These are phyloP conservation scores for Globisporangium parvum DNA, from an alignment of 352 stramenopile genomes.

Conservation along the genomic window DNA sequence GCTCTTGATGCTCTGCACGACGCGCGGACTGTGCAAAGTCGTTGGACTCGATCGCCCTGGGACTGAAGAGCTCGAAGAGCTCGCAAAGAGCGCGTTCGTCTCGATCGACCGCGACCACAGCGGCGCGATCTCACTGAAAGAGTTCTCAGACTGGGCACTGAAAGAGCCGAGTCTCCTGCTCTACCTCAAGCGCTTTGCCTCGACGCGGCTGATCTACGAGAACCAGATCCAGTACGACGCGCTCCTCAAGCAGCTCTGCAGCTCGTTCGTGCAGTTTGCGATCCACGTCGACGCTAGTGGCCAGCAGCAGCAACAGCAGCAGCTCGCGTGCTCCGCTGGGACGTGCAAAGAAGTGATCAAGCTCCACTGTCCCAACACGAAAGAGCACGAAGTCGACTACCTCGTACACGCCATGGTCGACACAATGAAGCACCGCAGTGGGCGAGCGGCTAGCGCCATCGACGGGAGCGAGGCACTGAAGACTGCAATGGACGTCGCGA, in stretches of 20 bases:
- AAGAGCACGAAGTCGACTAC: conserved; percentile 31
- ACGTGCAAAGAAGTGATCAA: conserved; percentile 41
- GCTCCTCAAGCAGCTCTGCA: conserved; percentile 45
- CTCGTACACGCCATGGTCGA: conserved; percentile 44
- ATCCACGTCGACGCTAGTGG: conserved; percentile 2
- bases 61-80: conserved; percentile 40
- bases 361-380: conserved; percentile 24
- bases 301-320: conserved; percentile 10
- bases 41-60: conserved; percentile 48
- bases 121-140: conserved; percentile 48
- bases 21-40: conserved; percentile 64
- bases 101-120: conserved; percentile 52
- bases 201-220: conserved; percentile 59
- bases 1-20: conserved; percentile 66
- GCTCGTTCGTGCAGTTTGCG: conserved; percentile 38
- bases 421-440: conserved; percentile 11
- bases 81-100: conserved; percentile 42
- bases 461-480: background rate
- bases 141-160: conserved; percentile 54
- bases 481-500: background rate
- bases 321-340: conserved; percentile 32
- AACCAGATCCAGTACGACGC: conserved; percentile 61
- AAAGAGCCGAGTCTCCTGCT: conserved; percentile 40
- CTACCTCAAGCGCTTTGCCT: conserved; percentile 58
- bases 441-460: background rate